These are phyloP conservation scores for Hyphodiscus sp. DNA, from an alignment of 2,329 filamentous ascomycete species.

Conservation along the genomic window DNA sequence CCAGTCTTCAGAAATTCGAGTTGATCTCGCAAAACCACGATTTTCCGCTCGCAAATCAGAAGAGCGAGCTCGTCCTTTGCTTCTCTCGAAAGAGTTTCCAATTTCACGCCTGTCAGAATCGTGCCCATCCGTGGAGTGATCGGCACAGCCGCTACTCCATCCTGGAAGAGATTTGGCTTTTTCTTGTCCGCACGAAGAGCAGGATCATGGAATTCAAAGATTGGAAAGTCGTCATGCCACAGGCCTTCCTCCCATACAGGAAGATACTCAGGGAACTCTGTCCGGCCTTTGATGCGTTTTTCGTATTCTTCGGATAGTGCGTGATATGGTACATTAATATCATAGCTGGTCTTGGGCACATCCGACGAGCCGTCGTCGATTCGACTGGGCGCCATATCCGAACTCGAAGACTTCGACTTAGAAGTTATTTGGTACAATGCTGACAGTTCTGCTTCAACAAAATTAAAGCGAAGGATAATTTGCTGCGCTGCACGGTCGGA, in stretches of 20 bases:
- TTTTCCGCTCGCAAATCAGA: constrained; percentile 35
- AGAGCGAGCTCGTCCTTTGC: constrained; percentile 38
- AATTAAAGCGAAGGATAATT: neutral
- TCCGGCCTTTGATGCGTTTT: constrained; percentile 30
- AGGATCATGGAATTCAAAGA: constrained; percentile 40
- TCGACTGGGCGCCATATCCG: constrained; percentile 19
- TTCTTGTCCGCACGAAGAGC: constrained; percentile 52
- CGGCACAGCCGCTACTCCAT: constrained; percentile 55
- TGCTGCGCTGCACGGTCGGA: neutral
- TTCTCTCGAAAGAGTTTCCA: constrained; percentile 31
- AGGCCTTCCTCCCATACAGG: constrained; percentile 39
- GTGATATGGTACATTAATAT: constrained; percentile 44
- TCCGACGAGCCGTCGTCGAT: constrained; percentile 14
- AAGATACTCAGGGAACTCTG: constrained; percentile 38
- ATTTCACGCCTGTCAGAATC: constrained; percentile 34
- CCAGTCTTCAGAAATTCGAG: constrained; percentile 46
- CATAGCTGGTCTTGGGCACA: constrained; percentile 30
- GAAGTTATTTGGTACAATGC: neutral
- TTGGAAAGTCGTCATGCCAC: constrained; percentile 39
- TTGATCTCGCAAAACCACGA: constrained; percentile 43
- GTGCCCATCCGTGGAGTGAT: constrained; percentile 40
- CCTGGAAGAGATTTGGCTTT: constrained; percentile 53
- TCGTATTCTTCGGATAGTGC: constrained; percentile 31
- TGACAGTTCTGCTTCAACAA: neutral
- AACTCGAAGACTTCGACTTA: neutral